Evolutionary conservation across 2,329 filamentous ascomycete species (phyloP).

Genomic region (Whalleya microplaca): DNA sequence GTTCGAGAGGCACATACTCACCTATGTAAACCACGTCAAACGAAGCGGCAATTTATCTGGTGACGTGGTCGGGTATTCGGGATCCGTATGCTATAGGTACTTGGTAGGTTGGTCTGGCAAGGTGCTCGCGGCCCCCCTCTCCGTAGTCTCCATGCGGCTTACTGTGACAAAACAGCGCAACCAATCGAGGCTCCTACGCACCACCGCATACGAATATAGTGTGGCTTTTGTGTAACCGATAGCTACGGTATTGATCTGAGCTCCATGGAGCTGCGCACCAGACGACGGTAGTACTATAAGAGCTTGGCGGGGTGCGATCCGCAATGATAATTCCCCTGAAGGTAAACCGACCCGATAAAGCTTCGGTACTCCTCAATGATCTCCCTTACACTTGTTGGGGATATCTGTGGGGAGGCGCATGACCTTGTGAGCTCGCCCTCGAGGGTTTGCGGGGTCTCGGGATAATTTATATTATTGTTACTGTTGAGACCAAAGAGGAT

Average conservation of each 20-base stretch:
- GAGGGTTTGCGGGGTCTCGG: conserved; percentile 3
- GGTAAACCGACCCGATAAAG: conserved; percentile 20
- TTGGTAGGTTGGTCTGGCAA: conserved; percentile 5
- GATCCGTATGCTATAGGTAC: conserved; percentile 5
- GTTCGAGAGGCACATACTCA: neutral
- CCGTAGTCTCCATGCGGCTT: conserved; percentile 18
- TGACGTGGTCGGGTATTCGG: conserved; percentile 24
- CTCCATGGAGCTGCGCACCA: conserved; percentile 10
- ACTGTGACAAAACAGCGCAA: conserved; percentile 18
- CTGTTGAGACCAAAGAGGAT: conserved; percentile 5
- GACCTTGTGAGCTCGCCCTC: conserved; percentile 8
- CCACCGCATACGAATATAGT: conserved; percentile 4
- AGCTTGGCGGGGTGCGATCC: conserved; percentile 16
- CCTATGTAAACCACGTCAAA: conserved; percentile 8
- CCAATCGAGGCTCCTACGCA: conserved; percentile 18
- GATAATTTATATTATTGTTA: conserved; percentile 2
- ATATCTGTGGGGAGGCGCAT: conserved; percentile 12
- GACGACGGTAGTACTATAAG: neutral
- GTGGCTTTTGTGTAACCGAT: conserved; percentile 19
- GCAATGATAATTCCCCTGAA: conserved; percentile 13
- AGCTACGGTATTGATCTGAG: conserved; percentile 4
- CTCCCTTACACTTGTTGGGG: conserved; percentile 14
- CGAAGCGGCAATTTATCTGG: conserved; percentile 22
- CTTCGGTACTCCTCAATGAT: conserved; percentile 4
- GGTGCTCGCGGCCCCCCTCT: neutral